Evolutionary conservation across 2,329 filamentous ascomycete genomes (phyloP), one percentile per base, ranked within the genome.

Genomic region (Fusarium pseudonygamai): DNA sequence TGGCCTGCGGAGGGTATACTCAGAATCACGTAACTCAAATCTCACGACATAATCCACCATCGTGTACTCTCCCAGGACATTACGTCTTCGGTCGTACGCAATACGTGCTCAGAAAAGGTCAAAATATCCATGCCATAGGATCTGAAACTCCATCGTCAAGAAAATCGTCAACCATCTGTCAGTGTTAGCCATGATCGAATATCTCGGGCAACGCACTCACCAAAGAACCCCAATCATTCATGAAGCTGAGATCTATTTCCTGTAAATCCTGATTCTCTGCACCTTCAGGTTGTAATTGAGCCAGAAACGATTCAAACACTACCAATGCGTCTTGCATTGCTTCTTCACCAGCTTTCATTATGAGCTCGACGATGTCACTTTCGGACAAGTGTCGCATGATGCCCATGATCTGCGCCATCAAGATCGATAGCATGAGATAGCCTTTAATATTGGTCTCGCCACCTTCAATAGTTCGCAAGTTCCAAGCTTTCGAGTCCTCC

Each of bases 381-480:
- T 79, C 79, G 0, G 67, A 66, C 1, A 83, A 16, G 0, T 85
- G 83, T 7, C 74, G 76, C 65, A 81, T 77, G 3, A 87, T 76
- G 0, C 80, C 84, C 7, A 85, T 79, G 0, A 89, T 79, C 47
- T 88, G 83, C 0, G 83, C 81, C 6, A 45, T 12, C 2, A 77
- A 28, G 8, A 78, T 24, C 2, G 50, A 73, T 0, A 80, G 68
- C 18, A 89, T 81, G 24, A 90, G 55, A 45, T 85, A 85, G 0
- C 86, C 85, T 70, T 90, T 90, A 26, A 86, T 79, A 61, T 89
- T 90, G 0, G 87, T 89, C 77, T 90, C 87, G 4, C 87, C 88
- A 0, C 81, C 82, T 50, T 82, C 72, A n/a, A 89, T 80, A 14
- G 79, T 80, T 11, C 74, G 69, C 49, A 86, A 74, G 3, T 75